These are phyloP conservation scores for Wallacemonas rigidus DNA, from an alignment of 208 protist species.

Conservation along the genomic window DNA sequence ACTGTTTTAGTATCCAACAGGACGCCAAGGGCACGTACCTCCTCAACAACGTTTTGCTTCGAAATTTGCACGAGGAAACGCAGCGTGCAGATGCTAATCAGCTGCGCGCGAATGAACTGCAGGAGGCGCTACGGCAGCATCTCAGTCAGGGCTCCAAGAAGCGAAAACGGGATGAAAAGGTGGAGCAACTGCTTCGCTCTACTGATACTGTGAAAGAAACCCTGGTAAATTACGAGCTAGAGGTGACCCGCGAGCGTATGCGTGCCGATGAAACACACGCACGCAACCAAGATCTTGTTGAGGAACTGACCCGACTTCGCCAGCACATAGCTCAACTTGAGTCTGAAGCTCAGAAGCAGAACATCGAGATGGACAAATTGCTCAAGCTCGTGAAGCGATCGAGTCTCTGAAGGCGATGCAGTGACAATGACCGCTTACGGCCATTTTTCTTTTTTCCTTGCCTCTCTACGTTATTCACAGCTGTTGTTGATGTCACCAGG, in stretches of 20 bases:
- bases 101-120: slow-evolving; percentile 51
- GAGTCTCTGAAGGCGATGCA: not conserved
- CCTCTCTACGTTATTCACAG: not conserved
- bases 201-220: slow-evolving; percentile 46
- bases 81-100: slow-evolving; percentile 78
- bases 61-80: slow-evolving; percentile 82
- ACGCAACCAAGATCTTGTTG: slow-evolving; percentile 69
- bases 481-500: not conserved
- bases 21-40: slow-evolving; percentile 88
- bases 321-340: slow-evolving; percentile 44
- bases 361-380: slow-evolving; percentile 55
- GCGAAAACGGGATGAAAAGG: slow-evolving; percentile 29
- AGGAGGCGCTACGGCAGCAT: slow-evolving; percentile 52
- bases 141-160: slow-evolving; percentile 33
- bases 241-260: slow-evolving; percentile 57
- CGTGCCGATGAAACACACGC: slow-evolving; percentile 65
- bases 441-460: not conserved
- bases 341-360: slow-evolving; percentile 58
- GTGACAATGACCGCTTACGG: too few species aligned
- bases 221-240: slow-evolving; percentile 81
- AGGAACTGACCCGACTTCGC: slow-evolving; percentile 58
- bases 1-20: slow-evolving; percentile 86
- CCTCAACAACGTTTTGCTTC: slow-evolving; percentile 84
- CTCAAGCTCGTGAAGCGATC: slow-evolving; percentile 42
- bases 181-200: slow-evolving; percentile 33